Evolutionary conservation across 352 stramenopile species (phyloP).

Genomic region (Pythium plurisporium): DNA sequence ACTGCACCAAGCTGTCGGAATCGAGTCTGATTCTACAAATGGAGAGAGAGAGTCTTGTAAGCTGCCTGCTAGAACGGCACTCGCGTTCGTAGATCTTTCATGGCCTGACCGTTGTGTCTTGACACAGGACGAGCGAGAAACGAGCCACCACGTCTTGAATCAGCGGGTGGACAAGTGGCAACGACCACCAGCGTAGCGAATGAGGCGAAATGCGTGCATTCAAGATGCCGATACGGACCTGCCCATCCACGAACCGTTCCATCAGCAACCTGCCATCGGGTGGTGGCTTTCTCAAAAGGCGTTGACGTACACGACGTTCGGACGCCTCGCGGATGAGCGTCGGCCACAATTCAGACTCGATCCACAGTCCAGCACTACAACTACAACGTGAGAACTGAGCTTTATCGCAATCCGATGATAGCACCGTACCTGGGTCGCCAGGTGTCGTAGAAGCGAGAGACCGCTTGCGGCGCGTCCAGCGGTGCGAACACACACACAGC

Average conservation of each 20-base stretch:
- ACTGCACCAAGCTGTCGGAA: slow-evolving; percentile 43
- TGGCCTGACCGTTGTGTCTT: slow-evolving; percentile 42
- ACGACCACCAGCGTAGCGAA: slow-evolving; percentile 47
- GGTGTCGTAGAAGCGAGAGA: slow-evolving; percentile 53
- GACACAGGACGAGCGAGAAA: slow-evolving; percentile 60
- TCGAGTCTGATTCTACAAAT: slow-evolving; percentile 37
- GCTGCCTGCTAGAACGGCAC: neutral
- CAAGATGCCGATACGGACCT: slow-evolving; percentile 55
- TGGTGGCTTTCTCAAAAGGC: neutral
- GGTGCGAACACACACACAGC: slow-evolving; percentile 58
- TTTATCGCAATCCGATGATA: neutral
- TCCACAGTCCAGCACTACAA: slow-evolving; percentile 55
- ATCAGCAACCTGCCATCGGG: neutral
- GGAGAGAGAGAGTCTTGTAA: neutral
- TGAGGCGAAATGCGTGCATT: slow-evolving; percentile 59
- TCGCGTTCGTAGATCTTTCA: neutral
- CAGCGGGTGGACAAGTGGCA: slow-evolving; percentile 26
- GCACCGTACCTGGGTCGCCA: slow-evolving; percentile 53
- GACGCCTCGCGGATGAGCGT: slow-evolving; percentile 55
- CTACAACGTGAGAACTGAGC: neutral
- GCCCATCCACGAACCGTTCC: neutral
- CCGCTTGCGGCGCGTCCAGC: slow-evolving; percentile 46
- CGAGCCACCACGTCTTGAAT: slow-evolving; percentile 13
- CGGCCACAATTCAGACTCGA: slow-evolving; percentile 83
- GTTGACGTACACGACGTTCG: slow-evolving; percentile 25